Conservation (phyloP, 139 green algal species). For the Edaphochlamys debaryana region DNA sequence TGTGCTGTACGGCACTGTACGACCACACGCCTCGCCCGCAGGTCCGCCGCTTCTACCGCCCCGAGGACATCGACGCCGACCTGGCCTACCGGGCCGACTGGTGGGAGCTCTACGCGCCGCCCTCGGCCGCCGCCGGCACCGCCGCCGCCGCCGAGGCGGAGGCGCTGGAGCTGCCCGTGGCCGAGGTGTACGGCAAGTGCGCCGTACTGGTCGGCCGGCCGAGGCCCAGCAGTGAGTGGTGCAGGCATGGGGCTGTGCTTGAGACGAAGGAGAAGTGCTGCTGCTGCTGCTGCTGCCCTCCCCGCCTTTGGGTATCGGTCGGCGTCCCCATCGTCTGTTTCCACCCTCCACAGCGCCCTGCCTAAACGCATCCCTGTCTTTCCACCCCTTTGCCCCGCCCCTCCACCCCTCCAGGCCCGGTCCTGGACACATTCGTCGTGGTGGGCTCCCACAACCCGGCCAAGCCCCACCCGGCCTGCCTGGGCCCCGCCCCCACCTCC, state of each 20-base stretch:
- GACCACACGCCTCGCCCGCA: slow-evolving; percentile 30
- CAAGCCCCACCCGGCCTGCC: slow-evolving; percentile 42
- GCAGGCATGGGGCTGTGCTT: background rate
- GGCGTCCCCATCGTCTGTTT: no score
- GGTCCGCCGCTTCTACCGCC: slow-evolving; percentile 87
- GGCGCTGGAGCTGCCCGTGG: background rate
- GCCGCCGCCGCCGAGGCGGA: background rate
- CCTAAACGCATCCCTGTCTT: no score
- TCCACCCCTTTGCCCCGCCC: no score
- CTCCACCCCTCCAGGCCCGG: background rate
- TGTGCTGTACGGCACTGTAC: no score
- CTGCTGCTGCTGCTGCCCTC: no score
- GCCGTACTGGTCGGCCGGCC: background rate
- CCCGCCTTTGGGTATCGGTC: no score
- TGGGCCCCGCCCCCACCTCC: no score
- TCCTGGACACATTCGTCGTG: slow-evolving; percentile 52
- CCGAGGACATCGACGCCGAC: slow-evolving; percentile 88
- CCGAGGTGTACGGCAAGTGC: slow-evolving; percentile 54
- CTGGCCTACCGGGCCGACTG: slow-evolving; percentile 76
- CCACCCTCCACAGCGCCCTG: no score
- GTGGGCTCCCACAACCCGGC: slow-evolving; percentile 62
- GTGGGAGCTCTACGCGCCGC: slow-evolving; percentile 51
- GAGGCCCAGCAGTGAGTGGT: slow-evolving; percentile 5
- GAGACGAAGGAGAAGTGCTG: no score
- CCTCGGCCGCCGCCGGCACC: background rate